These are phyloP conservation scores for Lactarius tabidus DNA, from an alignment of 768 basidiomycete species.

Conservation along the genomic window DNA sequence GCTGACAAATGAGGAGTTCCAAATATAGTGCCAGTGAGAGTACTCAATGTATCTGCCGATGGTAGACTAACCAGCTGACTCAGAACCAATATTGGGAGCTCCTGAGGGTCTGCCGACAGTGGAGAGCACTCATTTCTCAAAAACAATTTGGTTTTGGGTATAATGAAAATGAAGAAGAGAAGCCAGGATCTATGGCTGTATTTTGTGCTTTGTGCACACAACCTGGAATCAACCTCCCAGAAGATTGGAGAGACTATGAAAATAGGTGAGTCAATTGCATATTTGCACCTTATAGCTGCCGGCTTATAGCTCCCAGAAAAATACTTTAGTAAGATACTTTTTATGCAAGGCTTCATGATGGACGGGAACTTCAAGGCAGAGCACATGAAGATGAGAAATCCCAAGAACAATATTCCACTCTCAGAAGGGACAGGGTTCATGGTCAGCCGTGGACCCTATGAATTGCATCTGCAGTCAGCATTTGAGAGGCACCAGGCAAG, in stretches of 20 bases:
- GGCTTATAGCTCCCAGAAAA: neutral
- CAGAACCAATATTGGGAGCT: neutral
- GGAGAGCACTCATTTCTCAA: too few relatives aligned
- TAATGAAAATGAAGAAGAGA: neutral
- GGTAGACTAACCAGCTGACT: neutral
- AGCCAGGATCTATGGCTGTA: neutral
- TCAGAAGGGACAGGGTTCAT: conserved; percentile 2
- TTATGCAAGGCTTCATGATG: conserved; percentile 7
- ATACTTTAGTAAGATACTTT: neutral
- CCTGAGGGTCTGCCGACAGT: too few relatives aligned
- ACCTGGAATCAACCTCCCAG: neutral
- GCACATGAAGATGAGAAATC: neutral
- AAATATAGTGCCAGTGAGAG: neutral
- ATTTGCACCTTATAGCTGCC: neutral
- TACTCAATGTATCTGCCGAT: neutral
- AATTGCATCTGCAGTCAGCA: conserved; percentile 1
- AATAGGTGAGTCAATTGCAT: neutral
- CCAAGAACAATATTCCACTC: neutral
- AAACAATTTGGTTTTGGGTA: neutral
- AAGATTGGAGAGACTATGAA: too few relatives aligned
- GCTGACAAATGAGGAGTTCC: neutral
- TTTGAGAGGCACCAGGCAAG: neutral
- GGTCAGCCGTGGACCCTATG: neutral
- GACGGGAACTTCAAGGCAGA: conserved; percentile 5
- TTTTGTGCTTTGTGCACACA: neutral